Evolutionary conservation across 2,329 filamentous ascomycete species (phyloP).

Genomic region (Arthrocladium fulminans): DNA sequence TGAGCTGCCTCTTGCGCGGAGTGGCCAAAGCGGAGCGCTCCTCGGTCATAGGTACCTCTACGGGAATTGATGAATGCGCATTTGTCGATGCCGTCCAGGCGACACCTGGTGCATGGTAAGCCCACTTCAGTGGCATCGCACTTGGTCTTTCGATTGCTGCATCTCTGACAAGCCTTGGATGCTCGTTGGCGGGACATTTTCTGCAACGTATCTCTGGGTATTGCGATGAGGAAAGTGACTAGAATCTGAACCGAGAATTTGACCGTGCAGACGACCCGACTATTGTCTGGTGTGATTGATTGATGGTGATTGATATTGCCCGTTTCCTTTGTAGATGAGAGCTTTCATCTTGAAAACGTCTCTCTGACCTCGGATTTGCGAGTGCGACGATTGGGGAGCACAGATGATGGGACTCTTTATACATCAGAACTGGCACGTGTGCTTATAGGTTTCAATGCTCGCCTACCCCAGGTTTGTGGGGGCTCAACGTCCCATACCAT

Average conservation of each 20-base stretch:
- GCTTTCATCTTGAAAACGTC: no score
- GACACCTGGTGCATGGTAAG: constrained; percentile 10
- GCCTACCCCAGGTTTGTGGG: no score
- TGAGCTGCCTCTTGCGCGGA: not conserved
- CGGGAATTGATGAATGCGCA: constrained; percentile 9
- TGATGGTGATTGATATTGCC: no score
- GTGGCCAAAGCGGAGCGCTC: not conserved
- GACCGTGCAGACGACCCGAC: not conserved
- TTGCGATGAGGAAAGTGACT: not conserved
- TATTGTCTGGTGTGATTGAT: no score
- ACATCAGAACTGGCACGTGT: no score
- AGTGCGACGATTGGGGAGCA: no score
- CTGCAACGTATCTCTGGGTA: not conserved
- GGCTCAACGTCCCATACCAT: no score
- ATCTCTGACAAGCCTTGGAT: constrained; percentile 12
- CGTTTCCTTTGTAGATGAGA: no score
- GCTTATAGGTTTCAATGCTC: no score
- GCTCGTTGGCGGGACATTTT: constrained; percentile 4
- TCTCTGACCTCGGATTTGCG: no score
- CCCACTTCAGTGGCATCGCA: constrained; percentile 11
- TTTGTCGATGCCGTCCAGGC: constrained; percentile 4
- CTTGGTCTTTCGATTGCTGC: constrained; percentile 11
- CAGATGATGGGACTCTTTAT: no score
- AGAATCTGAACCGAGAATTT: not conserved
- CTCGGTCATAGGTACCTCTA: constrained; percentile 11